These are phyloP conservation scores for Alloteropsis semialata DNA, from an alignment of 176 grass and related monocot genomes.

Conservation along the genomic window DNA sequence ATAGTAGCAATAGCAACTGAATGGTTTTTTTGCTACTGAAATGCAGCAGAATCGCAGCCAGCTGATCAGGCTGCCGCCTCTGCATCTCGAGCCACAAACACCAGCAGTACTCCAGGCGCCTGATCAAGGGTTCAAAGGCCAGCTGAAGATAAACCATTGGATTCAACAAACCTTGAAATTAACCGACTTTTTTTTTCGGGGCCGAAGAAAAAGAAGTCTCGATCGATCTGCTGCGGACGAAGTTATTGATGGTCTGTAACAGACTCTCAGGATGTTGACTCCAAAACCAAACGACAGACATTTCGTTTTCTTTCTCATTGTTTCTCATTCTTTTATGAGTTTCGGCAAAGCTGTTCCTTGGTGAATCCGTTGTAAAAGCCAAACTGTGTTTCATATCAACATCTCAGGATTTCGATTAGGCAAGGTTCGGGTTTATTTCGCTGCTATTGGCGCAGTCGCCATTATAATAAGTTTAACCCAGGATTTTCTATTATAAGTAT, in stretches of 20 bases:
- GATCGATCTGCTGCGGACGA: constrained; percentile 42
- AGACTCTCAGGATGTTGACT: constrained; percentile 28
- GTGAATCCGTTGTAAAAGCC: constrained; percentile 17
- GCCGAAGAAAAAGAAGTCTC: neutral
- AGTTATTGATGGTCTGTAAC: constrained; percentile 53
- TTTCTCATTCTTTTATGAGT: neutral
- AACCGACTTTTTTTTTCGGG: constrained; percentile 16
- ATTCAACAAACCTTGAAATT: constrained; percentile 9
- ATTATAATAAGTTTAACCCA: neutral
- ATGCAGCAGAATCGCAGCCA: constrained; percentile 30
- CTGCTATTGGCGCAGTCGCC: neutral
- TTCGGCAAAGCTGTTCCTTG: neutral
- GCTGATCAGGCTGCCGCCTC: constrained; percentile 20
- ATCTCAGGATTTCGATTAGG: neutral
- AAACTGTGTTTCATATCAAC: neutral
- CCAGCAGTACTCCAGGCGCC: constrained; percentile 1
- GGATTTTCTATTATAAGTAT: neutral
- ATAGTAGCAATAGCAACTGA: neutral
- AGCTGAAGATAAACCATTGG: neutral
- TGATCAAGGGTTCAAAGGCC: neutral
- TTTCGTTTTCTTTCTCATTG: neutral
- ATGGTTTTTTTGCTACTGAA: neutral
- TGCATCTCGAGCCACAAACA: neutral
- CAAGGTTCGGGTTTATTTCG: neutral
- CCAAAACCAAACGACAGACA: neutral